Conservation (phyloP, 306 rosid genomes). For the Spatholobus suberectus region DNA sequence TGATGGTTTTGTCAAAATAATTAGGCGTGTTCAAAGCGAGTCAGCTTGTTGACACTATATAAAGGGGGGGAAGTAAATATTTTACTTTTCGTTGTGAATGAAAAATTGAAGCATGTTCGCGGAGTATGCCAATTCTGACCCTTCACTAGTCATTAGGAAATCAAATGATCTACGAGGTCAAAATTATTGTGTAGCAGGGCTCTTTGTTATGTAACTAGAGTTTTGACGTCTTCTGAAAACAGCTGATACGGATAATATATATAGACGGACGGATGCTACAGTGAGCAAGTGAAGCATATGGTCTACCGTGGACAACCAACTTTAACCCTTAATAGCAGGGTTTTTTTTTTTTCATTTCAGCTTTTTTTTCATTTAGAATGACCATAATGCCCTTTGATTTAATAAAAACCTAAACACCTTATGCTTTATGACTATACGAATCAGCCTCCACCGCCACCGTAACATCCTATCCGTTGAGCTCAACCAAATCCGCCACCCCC, state of each 20-base stretch:
- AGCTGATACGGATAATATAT: neutral
- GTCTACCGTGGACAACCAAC: no score
- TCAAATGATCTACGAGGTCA: neutral
- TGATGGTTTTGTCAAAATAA: neutral
- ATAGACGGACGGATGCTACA: no score
- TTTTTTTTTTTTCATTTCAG: no score
- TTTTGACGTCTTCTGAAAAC: slow-evolving; percentile 14
- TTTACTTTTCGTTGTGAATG: neutral
- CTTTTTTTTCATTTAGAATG: no score
- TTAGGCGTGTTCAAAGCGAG: neutral
- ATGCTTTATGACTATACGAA: no score
- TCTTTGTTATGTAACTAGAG: neutral
- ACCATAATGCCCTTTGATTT: no score
- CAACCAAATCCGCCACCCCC: no score
- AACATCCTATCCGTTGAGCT: no score
- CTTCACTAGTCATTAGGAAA: neutral
- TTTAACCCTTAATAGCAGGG: no score
- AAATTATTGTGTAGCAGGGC: neutral
- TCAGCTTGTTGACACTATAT: slow-evolving; percentile 16
- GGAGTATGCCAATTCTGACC: neutral
- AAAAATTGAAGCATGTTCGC: neutral
- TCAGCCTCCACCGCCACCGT: no score
- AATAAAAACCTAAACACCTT: no score
- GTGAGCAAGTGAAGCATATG: no score
- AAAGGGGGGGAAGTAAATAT: neutral